Evolutionary conservation across 2,329 filamentous ascomycete genomes (phyloP).

Genomic region (Cercospora sojina): DNA sequence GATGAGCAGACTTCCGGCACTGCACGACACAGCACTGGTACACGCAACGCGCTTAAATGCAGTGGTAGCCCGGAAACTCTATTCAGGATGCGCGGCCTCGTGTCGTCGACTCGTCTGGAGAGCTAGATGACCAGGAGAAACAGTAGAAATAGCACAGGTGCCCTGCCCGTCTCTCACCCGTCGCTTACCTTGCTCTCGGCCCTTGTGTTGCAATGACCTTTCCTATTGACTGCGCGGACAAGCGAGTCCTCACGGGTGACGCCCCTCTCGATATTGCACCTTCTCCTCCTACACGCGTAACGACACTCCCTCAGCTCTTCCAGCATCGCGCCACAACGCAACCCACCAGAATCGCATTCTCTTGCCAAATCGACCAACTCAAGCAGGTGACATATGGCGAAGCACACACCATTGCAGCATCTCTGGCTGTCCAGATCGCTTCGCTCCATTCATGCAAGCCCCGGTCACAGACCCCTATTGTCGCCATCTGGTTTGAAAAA

Average conservation of each 20-base stretch:
- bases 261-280: slow-evolving; percentile 21
- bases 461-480: slow-evolving; percentile 12
- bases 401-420: slow-evolving; percentile 23
- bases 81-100: neutral
- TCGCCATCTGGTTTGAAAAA: slow-evolving; percentile 30
- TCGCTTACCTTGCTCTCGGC: neutral
- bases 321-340: slow-evolving; percentile 19
- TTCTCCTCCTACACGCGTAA: slow-evolving; percentile 20
- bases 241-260: slow-evolving; percentile 20
- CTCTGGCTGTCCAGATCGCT: slow-evolving; percentile 17
- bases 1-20: neutral
- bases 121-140: neutral
- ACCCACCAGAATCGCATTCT: slow-evolving; percentile 24
- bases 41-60: neutral
- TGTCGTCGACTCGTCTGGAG: neutral
- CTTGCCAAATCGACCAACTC: slow-evolving; percentile 21
- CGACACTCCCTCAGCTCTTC: slow-evolving; percentile 26
- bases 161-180: neutral
- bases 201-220: neutral
- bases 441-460: neutral
- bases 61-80: neutral
- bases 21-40: neutral
- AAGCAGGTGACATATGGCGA: slow-evolving; percentile 24
- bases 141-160: neutral
- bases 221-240: neutral